Evolutionary conservation across 2,329 filamentous ascomycete species (phyloP).

Genomic region (Ceratocystis papillata): DNA sequence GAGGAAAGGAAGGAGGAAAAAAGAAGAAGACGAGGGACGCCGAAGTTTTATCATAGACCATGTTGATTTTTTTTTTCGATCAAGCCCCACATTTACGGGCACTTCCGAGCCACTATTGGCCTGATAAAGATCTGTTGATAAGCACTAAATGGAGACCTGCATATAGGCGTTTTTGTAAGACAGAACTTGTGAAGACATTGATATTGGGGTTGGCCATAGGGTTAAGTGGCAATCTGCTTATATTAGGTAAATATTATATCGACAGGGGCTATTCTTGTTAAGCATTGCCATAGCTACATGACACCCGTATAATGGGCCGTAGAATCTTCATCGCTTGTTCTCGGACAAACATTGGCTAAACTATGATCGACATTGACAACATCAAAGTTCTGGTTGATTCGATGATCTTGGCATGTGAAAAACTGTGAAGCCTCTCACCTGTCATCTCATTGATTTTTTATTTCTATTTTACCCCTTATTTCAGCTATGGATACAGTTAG

Average conservation of each 20-base stretch:
- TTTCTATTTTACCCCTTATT: not conserved
- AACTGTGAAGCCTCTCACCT: not conserved
- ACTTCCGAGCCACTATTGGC: constrained; percentile 20
- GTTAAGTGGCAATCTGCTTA: not conserved
- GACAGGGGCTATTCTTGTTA: not conserved
- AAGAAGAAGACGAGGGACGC: constrained; percentile 29
- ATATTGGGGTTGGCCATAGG: not conserved
- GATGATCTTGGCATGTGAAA: constrained; percentile 11
- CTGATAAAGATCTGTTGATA: constrained; percentile 18
- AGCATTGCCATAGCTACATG: not conserved
- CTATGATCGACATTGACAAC: not conserved
- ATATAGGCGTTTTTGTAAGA: not conserved
- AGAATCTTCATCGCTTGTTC: constrained; percentile 5
- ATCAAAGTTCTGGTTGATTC: constrained; percentile 13
- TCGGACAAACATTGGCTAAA: constrained; percentile 1
- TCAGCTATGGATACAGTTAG: constrained; percentile 34
- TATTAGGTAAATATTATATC: not conserved
- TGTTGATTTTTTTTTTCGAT: constrained; percentile 14
- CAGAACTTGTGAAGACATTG: too few relatives aligned
- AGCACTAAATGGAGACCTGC: constrained; percentile 4
- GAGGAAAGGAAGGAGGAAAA: constrained; percentile 32
- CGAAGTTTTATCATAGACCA: constrained; percentile 13
- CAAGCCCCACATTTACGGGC: constrained; percentile 14
- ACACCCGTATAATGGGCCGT: not conserved
- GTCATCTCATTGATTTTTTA: not conserved